Conservation (phyloP, 768 basidiomycete species). For the Tricholoma bakamatsutake region DNA sequence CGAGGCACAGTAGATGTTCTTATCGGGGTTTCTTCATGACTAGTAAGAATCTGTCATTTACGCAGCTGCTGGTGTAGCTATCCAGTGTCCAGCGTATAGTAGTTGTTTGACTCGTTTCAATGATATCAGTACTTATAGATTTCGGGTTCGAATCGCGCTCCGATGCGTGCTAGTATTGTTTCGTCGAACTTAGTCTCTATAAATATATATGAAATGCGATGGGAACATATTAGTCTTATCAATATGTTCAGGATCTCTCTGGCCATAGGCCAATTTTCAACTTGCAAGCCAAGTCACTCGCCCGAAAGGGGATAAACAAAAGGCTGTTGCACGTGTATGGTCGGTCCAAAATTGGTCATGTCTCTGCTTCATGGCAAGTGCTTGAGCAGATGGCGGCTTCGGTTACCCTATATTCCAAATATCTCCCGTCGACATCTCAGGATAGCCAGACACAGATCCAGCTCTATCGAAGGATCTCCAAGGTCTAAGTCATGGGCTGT, state of each 20-base stretch:
- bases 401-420: background rate
- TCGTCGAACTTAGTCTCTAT: too few species aligned
- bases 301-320: slow-evolving; percentile 13
- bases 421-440: slow-evolving; percentile 7
- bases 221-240: background rate
- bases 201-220: too few species aligned
- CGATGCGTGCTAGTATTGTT: background rate
- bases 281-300: background rate
- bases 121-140: background rate
- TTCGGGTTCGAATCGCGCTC: background rate
- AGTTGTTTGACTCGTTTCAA: too few species aligned
- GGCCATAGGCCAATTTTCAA: background rate
- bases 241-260: background rate
- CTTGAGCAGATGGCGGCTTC: slow-evolving; percentile 11
- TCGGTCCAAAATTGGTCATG: slow-evolving; percentile 6
- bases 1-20: background rate
- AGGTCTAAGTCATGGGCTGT: slow-evolving; percentile 26
- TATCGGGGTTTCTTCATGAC: background rate
- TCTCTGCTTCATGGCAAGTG: slow-evolving; percentile 14
- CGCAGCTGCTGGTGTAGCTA: too few species aligned
- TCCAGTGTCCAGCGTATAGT: too few species aligned
- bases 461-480: background rate
- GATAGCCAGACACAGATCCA: slow-evolving; percentile 3
- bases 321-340: slow-evolving; percentile 1
- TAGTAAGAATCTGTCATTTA: background rate